Percentiles rank a stretch among this genome's conserved stretches.
Conservation (phyloP, 805 yeast species). For the Naumovozyma castellii region DNA sequence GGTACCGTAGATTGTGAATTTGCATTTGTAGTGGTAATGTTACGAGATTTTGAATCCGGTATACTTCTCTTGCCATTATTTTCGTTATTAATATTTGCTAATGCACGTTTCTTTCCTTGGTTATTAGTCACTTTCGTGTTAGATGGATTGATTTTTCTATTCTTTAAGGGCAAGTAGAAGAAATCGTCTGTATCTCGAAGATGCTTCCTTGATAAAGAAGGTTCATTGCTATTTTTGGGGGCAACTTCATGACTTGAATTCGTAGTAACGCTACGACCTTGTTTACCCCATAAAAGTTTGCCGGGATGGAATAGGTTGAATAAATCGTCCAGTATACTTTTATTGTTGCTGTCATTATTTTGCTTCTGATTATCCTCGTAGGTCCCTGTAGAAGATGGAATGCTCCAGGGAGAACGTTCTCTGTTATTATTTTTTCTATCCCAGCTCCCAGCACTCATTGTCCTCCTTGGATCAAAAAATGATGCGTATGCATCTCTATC, state of each 20-base stretch:
- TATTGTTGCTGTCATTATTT: no score
- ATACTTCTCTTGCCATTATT: not conserved
- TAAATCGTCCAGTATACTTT: not conserved
- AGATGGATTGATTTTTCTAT: not conserved
- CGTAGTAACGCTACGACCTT: no score
- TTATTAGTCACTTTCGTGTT: not conserved
- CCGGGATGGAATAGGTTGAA: not conserved
- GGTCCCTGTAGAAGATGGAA: no score
- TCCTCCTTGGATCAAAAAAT: slow-evolving; percentile 17
- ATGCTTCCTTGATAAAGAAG: not conserved
- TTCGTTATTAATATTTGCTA: no score
- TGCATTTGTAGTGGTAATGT: no score
- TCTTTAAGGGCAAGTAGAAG: not conserved
- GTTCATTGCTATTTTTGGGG: no score
- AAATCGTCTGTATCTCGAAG: not conserved
- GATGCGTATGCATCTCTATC: slow-evolving; percentile 5
- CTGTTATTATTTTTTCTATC: no score
- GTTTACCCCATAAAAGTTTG: not conserved
- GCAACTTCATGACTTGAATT: no score
- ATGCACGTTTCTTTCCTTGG: no score
- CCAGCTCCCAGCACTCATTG: slow-evolving; percentile 4
- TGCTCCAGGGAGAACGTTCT: no score
- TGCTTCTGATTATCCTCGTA: not conserved
- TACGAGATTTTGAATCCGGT: not conserved
- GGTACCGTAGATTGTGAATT: no score